phyloP scores from a whole-genome alignment of 2,329 filamentous ascomycete genomes.

The Volutella citrinella region DNA sequence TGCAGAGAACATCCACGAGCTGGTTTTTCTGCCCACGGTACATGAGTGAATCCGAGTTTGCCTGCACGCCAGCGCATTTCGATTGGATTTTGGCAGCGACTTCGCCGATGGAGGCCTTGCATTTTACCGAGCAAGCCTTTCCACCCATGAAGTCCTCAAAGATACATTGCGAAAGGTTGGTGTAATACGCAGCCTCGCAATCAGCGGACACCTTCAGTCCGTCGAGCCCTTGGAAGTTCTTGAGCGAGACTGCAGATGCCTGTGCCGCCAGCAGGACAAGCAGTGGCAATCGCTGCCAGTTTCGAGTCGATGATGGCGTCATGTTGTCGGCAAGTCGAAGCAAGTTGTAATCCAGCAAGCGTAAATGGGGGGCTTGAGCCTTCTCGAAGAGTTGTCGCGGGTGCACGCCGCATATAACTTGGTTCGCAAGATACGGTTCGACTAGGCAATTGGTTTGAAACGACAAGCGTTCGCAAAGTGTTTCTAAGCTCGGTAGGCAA shows the following conservation, averaged over 20 bases:
- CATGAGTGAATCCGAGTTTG: slow-evolving; percentile 31
- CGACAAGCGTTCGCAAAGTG: too few relatives aligned
- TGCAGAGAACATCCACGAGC: slow-evolving; percentile 36
- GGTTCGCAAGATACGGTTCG: too few relatives aligned
- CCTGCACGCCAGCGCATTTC: slow-evolving; percentile 23
- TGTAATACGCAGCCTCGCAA: slow-evolving; percentile 42
- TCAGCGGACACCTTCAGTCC: slow-evolving; percentile 33
- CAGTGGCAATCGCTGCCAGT: slow-evolving; percentile 22
- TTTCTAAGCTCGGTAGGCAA: too few relatives aligned
- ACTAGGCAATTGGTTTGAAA: too few relatives aligned
- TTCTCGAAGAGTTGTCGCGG: too few relatives aligned
- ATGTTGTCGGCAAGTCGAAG: slow-evolving; percentile 8
- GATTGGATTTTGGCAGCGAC: slow-evolving; percentile 28
- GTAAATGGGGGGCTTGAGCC: background rate
- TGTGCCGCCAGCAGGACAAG: slow-evolving; percentile 21
- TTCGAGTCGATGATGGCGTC: slow-evolving; percentile 15
- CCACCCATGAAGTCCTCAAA: slow-evolving; percentile 34
- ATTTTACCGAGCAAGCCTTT: slow-evolving; percentile 36
- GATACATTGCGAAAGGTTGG: slow-evolving; percentile 36
- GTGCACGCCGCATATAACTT: too few relatives aligned
- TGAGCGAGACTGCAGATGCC: slow-evolving; percentile 23
- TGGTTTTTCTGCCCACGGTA: slow-evolving; percentile 34
- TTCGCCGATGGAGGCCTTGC: slow-evolving; percentile 27
- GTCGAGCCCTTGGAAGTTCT: too few relatives aligned
- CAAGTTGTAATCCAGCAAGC: slow-evolving; percentile 3